Percentiles rank a stretch among this genome's conserved stretches.
These are phyloP conservation scores for Acidiella bohemica DNA, from an alignment of 495 filamentous ascomycete genomes.

Conservation along the genomic window DNA sequence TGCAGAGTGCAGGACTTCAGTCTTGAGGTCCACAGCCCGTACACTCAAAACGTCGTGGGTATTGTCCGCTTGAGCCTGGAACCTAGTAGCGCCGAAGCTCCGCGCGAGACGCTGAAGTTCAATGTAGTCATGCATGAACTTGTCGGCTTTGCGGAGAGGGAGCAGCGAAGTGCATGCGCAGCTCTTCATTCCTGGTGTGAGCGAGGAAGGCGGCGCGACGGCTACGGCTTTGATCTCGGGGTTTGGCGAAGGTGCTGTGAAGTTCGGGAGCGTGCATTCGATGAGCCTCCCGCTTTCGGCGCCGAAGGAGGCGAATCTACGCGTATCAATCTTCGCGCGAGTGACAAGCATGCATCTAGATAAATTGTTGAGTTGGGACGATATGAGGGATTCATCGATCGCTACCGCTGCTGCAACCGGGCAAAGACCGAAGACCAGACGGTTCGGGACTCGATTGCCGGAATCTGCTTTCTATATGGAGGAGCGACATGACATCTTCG, in stretches of 20 bases:
- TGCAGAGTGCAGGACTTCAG: slow-evolving; percentile 88
- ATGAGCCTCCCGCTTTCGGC: slow-evolving; percentile 92
- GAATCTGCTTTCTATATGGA: slow-evolving; percentile 87
- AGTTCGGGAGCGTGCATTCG: slow-evolving; percentile 94
- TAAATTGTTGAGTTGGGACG: slow-evolving; percentile 96
- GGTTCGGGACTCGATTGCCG: slow-evolving; percentile 49
- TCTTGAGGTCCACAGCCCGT: slow-evolving; percentile 80
- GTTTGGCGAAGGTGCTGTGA: slow-evolving; percentile 88
- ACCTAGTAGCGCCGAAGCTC: slow-evolving; percentile 84
- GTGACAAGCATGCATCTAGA: slow-evolving; percentile 91
- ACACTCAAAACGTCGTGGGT: slow-evolving; percentile 77
- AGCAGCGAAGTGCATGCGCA: slow-evolving; percentile 94
- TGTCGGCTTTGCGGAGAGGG: slow-evolving; percentile 88
- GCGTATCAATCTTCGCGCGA: slow-evolving; percentile 87
- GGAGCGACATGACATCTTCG: slow-evolving; percentile 87
- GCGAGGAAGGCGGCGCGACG: slow-evolving; percentile 79
- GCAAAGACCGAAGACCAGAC: slow-evolving; percentile 5
- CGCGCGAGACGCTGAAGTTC: slow-evolving; percentile 87
- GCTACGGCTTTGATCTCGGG: slow-evolving; percentile 89
- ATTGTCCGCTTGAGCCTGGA: slow-evolving; percentile 84
- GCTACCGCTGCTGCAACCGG: slow-evolving; percentile 31
- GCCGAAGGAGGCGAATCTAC: slow-evolving; percentile 56
- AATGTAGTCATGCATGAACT: slow-evolving; percentile 98
- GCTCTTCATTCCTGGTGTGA: slow-evolving; percentile 83
- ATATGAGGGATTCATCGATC: slow-evolving; percentile 70